These are phyloP conservation scores for Aspergillus candidus DNA, from an alignment of 2,329 filamentous ascomycete species.

Conservation along the genomic window DNA sequence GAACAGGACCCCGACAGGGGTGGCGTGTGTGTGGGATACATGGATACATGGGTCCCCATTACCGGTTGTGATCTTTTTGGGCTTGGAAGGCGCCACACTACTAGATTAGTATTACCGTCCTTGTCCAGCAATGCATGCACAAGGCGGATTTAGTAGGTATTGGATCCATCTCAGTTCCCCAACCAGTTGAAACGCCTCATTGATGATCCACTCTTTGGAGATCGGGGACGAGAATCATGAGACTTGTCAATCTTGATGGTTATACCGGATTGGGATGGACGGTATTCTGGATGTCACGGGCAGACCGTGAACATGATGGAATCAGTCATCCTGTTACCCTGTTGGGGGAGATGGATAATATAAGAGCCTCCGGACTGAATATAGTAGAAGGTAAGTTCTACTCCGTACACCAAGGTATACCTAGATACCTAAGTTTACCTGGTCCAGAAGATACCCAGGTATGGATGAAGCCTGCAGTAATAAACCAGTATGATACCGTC, in stretches of 20 bases:
- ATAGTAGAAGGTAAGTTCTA: no score
- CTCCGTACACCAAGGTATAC: no score
- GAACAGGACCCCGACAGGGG: no score
- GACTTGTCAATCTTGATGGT: slow-evolving; percentile 6
- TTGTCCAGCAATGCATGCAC: neutral
- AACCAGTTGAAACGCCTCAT: neutral
- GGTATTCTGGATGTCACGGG: neutral
- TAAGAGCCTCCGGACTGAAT: no score
- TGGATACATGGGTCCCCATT: no score
- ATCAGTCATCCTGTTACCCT: no score
- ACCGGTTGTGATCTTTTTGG: neutral
- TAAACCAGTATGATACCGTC: neutral
- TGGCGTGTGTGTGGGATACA: no score
- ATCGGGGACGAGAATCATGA: slow-evolving; percentile 13
- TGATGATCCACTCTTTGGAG: slow-evolving; percentile 1
- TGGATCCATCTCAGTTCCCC: neutral
- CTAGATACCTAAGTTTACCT: no score
- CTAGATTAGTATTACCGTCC: neutral
- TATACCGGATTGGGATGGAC: neutral
- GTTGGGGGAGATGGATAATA: no score
- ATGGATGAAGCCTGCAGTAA: slow-evolving; percentile 6
- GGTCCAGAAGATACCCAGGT: neutral
- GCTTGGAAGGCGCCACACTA: slow-evolving; percentile 4
- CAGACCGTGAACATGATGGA: neutral
- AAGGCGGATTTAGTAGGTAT: slow-evolving; percentile 1